These are phyloP conservation scores for Inonotus obliquus DNA, from an alignment of 1,284 basidiomycete species.

Conservation along the genomic window DNA sequence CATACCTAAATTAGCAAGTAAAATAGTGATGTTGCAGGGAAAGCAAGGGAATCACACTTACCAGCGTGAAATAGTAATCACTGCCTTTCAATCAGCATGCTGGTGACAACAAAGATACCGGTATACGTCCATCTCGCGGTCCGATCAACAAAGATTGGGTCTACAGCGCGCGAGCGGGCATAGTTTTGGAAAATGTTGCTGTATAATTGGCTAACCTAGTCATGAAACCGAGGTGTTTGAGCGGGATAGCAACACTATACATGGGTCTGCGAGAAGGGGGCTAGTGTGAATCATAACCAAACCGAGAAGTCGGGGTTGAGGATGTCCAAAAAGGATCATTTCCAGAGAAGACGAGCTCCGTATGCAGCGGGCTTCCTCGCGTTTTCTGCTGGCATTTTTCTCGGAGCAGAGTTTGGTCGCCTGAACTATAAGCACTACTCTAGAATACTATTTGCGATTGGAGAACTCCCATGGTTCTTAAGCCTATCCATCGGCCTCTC, in stretches of 20 bases:
- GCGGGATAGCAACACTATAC: background rate
- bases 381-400: background rate
- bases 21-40: background rate
- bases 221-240: constrained; percentile 2
- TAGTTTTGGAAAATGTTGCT: background rate
- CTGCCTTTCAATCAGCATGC: background rate
- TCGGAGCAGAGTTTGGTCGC: background rate
- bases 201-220: background rate
- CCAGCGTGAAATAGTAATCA: background rate
- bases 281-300: background rate
- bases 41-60: background rate
- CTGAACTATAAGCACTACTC: background rate
- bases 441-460: background rate
- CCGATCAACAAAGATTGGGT: background rate
- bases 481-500: no score
- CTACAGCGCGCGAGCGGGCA: background rate
- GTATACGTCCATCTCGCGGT: background rate
- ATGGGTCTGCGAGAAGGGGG: background rate
- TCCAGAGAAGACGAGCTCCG: background rate
- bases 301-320: background rate
- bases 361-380: background rate
- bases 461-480: background rate
- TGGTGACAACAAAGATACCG: background rate
- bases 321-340: background rate
- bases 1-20: background rate